Conservation (phyloP, 192 early-diverging fungal genomes). For the Obelidium mucronatum region DNA sequence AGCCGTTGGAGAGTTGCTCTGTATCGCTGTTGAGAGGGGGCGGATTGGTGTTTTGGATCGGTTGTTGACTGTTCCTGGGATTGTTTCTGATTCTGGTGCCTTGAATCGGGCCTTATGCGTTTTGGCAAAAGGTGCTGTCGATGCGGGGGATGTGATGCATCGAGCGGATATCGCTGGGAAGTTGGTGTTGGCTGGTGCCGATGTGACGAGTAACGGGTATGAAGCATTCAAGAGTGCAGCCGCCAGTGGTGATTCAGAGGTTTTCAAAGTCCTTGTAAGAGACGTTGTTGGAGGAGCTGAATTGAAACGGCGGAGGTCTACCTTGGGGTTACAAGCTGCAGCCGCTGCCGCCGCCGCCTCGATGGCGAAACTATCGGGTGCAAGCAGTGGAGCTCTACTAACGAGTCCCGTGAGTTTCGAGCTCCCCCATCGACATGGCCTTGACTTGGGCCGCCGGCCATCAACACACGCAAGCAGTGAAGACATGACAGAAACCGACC, state of each 20-base stretch:
- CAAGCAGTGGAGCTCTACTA: no score
- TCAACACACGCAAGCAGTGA: no score
- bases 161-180: slow-evolving; percentile 15
- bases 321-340: no score
- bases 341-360: no score
- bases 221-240: slow-evolving; percentile 24
- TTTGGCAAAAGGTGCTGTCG: background rate
- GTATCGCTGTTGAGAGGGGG: background rate
- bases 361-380: no score
- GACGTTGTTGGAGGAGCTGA: slow-evolving; percentile 13
- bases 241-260: background rate
- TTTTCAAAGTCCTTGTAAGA: slow-evolving; percentile 1
- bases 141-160: slow-evolving; percentile 2
- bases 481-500: no score
- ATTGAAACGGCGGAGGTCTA: no score
- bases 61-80: background rate
- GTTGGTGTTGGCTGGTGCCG: slow-evolving; percentile 21
- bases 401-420: no score
- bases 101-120: background rate
- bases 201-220: slow-evolving; percentile 1
- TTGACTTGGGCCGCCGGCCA: no score
- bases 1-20: background rate
- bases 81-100: background rate
- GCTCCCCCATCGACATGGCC: no score
- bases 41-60: background rate